Evolutionary conservation across 2,329 filamentous ascomycete species (phyloP), one percentile per base, ranked within the genome.

Genomic region (Trichoderma polysporum): DNA sequence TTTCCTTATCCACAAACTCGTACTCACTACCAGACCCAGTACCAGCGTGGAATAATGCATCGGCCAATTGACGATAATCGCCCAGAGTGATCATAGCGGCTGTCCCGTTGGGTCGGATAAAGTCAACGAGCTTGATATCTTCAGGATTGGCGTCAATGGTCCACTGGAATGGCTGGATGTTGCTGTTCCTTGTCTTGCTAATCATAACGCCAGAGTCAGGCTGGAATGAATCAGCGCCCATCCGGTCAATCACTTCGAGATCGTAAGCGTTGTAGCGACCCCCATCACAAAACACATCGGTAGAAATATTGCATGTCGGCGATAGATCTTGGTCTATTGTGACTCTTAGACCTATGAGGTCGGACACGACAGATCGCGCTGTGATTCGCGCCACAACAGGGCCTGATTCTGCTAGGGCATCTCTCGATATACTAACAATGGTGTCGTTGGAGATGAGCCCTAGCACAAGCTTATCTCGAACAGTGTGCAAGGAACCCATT

Each of bases 41-140:
- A 12, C 84, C 84, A 0, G 83, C 83, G 69, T 86, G 83, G 77
- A 86, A 86, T 17, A 86, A 75, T 2, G 84, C 84, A 68, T 86
- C 84, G 1, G 81, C 79, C 0, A 86, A 74, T 69, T 86, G 84
- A 6, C 84, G 78, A 70, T 85, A 86, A 71, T 86, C 84, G 19
- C 84, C 84, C 35, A 85, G 74, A 3, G 81, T 83, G 69, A 83
- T 77, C 75, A 81, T 82, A 10, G 78, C 73, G 1, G 78, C 74
- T 0, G 80, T 81, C 27, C 84, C 83, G 60, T 85, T 81, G 1
- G 84, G 83, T 0, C 79, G 76, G 70, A 79, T 75, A 69, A 84
- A 86, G 70, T 86, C 83, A 6, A 84, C 74, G 0, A 85, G 77
- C 10, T 76, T 72, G 56, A 85, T 83, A 66, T 86, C 83, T 68